These are phyloP conservation scores for Globisporangium barbulae DNA, from an alignment of 352 stramenopile species.

Conservation along the genomic window DNA sequence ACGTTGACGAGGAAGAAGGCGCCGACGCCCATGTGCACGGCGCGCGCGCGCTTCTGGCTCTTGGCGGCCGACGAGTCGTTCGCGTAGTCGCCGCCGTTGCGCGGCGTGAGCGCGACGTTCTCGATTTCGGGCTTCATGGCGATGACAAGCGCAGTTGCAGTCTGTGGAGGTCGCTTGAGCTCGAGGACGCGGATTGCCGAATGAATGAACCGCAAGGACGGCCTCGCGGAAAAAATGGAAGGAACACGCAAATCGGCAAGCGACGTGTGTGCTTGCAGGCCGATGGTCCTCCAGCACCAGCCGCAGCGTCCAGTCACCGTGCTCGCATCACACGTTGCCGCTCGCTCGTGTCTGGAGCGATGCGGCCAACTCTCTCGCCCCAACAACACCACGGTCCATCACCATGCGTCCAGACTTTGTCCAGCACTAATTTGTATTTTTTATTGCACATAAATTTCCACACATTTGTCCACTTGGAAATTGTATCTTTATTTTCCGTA, in stretches of 20 bases:
- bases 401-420: background rate
- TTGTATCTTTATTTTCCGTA: too few relatives aligned
- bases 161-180: slow-evolving; percentile 9
- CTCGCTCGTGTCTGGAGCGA: background rate
- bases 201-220: slow-evolving; percentile 14
- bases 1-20: slow-evolving; percentile 75
- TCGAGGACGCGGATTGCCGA: slow-evolving; percentile 22
- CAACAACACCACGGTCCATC: background rate
- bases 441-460: too few relatives aligned
- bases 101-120: slow-evolving; percentile 50
- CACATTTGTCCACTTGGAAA: too few relatives aligned
- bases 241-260: slow-evolving; percentile 1
- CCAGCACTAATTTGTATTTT: too few relatives aligned
- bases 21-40: slow-evolving; percentile 30
- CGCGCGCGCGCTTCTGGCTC: slow-evolving; percentile 31
- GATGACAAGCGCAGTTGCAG: background rate
- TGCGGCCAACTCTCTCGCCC: slow-evolving; percentile 1
- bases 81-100: slow-evolving; percentile 32
- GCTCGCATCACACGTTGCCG: background rate
- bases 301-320: background rate
- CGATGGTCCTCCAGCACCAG: background rate
- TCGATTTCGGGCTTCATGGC: slow-evolving; percentile 23
- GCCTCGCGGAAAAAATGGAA: slow-evolving; percentile 7
- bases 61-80: slow-evolving; percentile 10
- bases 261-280: background rate